Evolutionary conservation across 495 filamentous ascomycete species (phyloP).

Genomic region (Hypoxylon rickii): DNA sequence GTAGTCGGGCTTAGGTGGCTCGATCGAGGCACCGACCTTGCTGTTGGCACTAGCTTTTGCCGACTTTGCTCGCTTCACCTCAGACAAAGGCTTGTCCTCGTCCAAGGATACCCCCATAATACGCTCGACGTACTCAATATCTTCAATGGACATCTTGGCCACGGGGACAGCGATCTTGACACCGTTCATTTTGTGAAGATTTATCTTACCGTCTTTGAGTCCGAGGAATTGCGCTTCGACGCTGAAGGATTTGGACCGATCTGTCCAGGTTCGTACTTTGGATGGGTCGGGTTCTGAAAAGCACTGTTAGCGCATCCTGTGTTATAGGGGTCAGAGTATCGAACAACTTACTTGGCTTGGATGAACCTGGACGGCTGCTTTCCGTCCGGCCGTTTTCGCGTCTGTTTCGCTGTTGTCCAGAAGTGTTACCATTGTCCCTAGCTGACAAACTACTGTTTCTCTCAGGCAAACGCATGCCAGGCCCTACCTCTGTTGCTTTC

Average conservation of each 20-base stretch:
- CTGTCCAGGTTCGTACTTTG: slow-evolving; percentile 90
- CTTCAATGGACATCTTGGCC: slow-evolving; percentile 90
- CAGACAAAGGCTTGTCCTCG: slow-evolving; percentile 92
- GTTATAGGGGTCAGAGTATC: neutral
- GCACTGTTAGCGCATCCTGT: neutral
- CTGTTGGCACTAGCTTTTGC: slow-evolving; percentile 27
- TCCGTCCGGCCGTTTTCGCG: slow-evolving; percentile 65
- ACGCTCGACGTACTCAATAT: slow-evolving; percentile 92
- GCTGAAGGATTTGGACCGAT: slow-evolving; percentile 91
- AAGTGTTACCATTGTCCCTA: slow-evolving; percentile 61
- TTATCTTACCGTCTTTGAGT: slow-evolving; percentile 91
- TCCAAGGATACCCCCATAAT: slow-evolving; percentile 86
- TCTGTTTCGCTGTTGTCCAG: slow-evolving; percentile 68
- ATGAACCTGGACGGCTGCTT: slow-evolving; percentile 48
- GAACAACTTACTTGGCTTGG: slow-evolving; percentile 72
- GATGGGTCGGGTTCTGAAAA: slow-evolving; percentile 77
- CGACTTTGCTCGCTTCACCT: slow-evolving; percentile 62
- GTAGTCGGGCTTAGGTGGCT: slow-evolving; percentile 71
- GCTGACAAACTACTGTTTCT: slow-evolving; percentile 68
- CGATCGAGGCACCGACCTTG: slow-evolving; percentile 54
- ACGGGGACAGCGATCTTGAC: slow-evolving; percentile 98
- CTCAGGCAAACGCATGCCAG: slow-evolving; percentile 69
- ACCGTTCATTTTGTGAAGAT: slow-evolving; percentile 95
- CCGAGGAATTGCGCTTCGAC: slow-evolving; percentile 98
- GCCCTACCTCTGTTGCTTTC: slow-evolving; percentile 76